Evolutionary conservation across 768 basidiomycete genomes (phyloP), one percentile per base, ranked within the genome.

Genomic region (Auricularia cornea): DNA sequence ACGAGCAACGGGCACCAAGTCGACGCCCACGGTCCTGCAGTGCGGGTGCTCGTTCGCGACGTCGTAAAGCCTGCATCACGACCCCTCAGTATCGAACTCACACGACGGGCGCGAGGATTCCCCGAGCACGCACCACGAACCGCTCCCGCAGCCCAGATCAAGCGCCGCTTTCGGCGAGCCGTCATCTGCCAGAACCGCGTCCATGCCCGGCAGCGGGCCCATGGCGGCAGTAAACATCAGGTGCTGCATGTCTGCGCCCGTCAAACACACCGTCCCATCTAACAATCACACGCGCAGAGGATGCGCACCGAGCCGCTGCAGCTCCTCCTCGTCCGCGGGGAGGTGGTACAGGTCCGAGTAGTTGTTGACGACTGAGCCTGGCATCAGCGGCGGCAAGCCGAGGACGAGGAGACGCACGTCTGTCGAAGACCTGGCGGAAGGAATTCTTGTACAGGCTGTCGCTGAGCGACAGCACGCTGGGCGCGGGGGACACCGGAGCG

Each of bases 31-130:
- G 28, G 83, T 81, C 66, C 75, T 79, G 72, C 82, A 84, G 66
- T 86, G 71, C 41, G 90, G 88, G 71, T 86, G 91, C 69, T 90
- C 87, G 59, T 79, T 79, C 41, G 88, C 89, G 33, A 85, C 77
- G 51, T 91, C 87, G 73, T 88, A 80, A 66, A 91, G 88, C 90
- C 90, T 92, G n/a, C n/a, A n/a, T n/a, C n/a, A n/a, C n/a, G n/a
- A 66, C 35, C 44, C 32, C 48, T 52, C 20, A 18, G 31, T 26
- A 31, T 31, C 28, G 14, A 33, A 6, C 31, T 23, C 18, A 48
- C 3, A 26, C 6, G 54, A 56, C 35, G 28, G 23, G 4, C 14
- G 52, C 28, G 62, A 32, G 41, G 30, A 60, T 23, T 30, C 48
- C 59, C 67, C 63, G 26, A 38, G 61, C 29, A 69, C 79, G 64